Evolutionary conservation across 148 eudicot species (phyloP).

Genomic region (Euryodendron excelsum): DNA sequence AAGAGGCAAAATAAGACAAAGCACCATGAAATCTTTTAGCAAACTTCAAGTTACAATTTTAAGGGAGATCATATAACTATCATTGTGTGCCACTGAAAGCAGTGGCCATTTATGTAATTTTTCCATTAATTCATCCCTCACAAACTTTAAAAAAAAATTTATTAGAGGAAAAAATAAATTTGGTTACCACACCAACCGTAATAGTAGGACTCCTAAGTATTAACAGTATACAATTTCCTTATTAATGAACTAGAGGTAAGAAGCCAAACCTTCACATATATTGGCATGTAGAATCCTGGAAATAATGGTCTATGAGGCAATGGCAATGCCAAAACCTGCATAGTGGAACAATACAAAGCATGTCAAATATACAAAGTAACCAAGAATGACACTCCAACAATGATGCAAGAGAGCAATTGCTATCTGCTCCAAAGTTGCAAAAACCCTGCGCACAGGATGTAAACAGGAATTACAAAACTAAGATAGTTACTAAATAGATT

Average conservation of each 20-base stretch:
- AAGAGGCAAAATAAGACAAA: background rate
- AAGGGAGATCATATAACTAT: background rate
- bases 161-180: no score
- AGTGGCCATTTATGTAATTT: background rate
- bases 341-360: background rate
- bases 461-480: background rate
- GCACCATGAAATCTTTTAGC: background rate
- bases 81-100: background rate
- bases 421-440: background rate
- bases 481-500: background rate
- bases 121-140: background rate
- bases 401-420: background rate
- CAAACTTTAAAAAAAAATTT: no score
- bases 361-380: background rate
- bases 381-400: background rate
- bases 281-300: conserved; percentile 98
- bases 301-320: conserved; percentile 84
- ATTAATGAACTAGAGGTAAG: background rate
- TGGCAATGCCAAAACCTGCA: conserved; percentile 93
- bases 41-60: background rate
- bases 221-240: background rate
- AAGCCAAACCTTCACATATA: conserved; percentile 74
- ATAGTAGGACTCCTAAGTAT: no score
- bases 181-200: no score
- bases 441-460: background rate